Evolutionary conservation across 2,329 filamentous ascomycete species (phyloP).

Genomic region (Aspergillus piperis): DNA sequence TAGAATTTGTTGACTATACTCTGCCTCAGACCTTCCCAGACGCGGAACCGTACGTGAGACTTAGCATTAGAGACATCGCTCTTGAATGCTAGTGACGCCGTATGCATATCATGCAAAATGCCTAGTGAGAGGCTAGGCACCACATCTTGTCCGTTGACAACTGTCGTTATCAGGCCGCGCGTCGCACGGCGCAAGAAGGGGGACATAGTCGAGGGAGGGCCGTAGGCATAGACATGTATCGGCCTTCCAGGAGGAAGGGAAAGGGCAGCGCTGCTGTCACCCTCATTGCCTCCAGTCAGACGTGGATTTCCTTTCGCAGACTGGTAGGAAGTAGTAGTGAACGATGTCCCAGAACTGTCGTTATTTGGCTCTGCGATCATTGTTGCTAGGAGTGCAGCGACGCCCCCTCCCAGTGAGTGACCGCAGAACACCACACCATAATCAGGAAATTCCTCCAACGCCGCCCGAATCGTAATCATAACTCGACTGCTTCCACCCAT

Average conservation of each 20-base stretch:
- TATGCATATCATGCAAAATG: conserved; percentile 72
- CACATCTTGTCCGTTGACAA: conserved; percentile 72
- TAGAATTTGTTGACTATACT: conserved; percentile 65
- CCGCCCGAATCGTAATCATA: conserved; percentile 65
- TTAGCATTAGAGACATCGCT: conserved; percentile 68
- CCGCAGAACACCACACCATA: conserved; percentile 71
- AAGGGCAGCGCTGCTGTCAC: conserved; percentile 32
- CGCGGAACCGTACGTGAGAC: conserved; percentile 64
- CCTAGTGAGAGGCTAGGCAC: conserved; percentile 74
- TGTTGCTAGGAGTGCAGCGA: conserved; percentile 69
- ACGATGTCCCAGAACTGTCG: conserved; percentile 56
- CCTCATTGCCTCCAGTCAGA: conserved; percentile 31
- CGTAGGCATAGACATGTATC: conserved; percentile 79
- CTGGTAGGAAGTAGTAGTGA: conserved; percentile 59
- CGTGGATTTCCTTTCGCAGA: conserved; percentile 42
- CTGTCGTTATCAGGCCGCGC: conserved; percentile 71
- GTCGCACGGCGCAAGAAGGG: conserved; percentile 69
- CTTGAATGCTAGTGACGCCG: conserved; percentile 71
- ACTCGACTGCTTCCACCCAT: conserved; percentile 69
- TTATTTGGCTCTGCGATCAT: conserved; percentile 66
- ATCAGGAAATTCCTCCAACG: conserved; percentile 65
- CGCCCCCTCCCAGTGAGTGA: conserved; percentile 69
- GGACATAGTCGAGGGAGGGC: conserved; percentile 72
- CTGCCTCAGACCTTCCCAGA: conserved; percentile 66
- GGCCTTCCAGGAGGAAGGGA: conserved; percentile 67